Evolutionary conservation across 345 rosid species (phyloP), one percentile per base, ranked within the genome.

Genomic region (Dimocarpus longan): DNA sequence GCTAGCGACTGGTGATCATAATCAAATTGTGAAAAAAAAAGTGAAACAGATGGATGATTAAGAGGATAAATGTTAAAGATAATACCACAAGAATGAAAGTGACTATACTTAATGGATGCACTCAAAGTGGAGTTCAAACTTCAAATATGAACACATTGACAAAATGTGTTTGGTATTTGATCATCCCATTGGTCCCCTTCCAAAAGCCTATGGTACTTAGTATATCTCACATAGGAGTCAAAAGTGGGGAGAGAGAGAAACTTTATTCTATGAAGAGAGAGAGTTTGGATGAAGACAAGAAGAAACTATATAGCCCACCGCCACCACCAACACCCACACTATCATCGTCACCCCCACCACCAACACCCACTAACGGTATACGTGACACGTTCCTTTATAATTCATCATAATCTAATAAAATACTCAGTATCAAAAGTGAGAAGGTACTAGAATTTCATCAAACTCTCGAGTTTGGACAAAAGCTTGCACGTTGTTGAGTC

Each of bases 361-460:
- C 71, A 46, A 26, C 81, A 81, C 78, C 78, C 80, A 82, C 77
- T 78, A 76, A 44, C 52, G 28, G 60, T 39, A 54, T 72, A 13
- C 73, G 52, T 21, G 44, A 81, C 70, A 59, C 74, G 70, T 76
- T 71, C 73, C 10, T 1, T 1, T 28, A 7, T 46, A 8, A 46
- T 46, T 46, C 1, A 46, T 43, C 15, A 21, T 74, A 2, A 44
- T 50, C 21, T 60, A 70, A 28, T 63, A 19, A 32, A 18, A 19
- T 15, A 62, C 77, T 22, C 13, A 13, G 40, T 44, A 26, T 22
- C 16, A 40, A 48, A 46, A 57, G 52, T 18, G 16, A 66, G 85
- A 82, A 82, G 56, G 76, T 70, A 18, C 79, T 75, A 43, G 82
- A 82, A 78, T 68, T 56, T 70, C 64, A 40, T 66, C 46, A n/a